These are phyloP conservation scores for Plasmodium vinckei DNA, from an alignment of 169 alveolate species.

Conservation along the genomic window DNA sequence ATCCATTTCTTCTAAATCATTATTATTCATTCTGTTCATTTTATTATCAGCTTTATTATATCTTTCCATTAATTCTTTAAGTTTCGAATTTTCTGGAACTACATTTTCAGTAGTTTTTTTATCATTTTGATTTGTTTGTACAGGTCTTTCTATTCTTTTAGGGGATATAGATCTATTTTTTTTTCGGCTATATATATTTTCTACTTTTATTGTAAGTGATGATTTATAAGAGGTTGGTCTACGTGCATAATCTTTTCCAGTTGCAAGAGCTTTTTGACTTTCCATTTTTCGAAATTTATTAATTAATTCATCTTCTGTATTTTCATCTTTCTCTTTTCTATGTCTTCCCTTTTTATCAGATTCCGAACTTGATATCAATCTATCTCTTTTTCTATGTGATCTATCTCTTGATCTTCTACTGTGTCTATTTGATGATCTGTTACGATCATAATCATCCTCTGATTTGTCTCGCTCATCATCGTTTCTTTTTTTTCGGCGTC, in stretches of 20 bases:
- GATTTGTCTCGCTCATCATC: constrained; percentile 27
- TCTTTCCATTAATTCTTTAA: constrained; percentile 40
- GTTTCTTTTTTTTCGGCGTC: constrained; percentile 28
- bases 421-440: constrained; percentile 19
- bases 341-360: constrained; percentile 2
- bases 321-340: constrained; percentile 45
- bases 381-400: constrained; percentile 22
- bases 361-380: constrained; percentile 27
- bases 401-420: constrained; percentile 19
- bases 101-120: constrained; percentile 27
- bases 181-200: constrained; percentile 65
- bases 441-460: constrained; percentile 19
- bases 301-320: constrained; percentile 79
- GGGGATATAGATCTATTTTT: constrained; percentile 38
- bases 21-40: constrained; percentile 3
- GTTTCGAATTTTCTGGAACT: constrained; percentile 32
- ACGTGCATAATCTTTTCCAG: constrained; percentile 85
- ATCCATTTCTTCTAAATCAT: constrained; percentile 62
- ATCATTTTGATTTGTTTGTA: constrained; percentile 16
- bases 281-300: constrained; percentile 81
- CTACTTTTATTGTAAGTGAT: constrained; percentile 81
- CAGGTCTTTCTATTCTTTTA: constrained; percentile 49
- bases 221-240: constrained; percentile 85
- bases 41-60: constrained; percentile 51
- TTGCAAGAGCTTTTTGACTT: constrained; percentile 84